Conservation (phyloP, 1,284 basidiomycete species). For the Cystobasidium sp. region DNA sequence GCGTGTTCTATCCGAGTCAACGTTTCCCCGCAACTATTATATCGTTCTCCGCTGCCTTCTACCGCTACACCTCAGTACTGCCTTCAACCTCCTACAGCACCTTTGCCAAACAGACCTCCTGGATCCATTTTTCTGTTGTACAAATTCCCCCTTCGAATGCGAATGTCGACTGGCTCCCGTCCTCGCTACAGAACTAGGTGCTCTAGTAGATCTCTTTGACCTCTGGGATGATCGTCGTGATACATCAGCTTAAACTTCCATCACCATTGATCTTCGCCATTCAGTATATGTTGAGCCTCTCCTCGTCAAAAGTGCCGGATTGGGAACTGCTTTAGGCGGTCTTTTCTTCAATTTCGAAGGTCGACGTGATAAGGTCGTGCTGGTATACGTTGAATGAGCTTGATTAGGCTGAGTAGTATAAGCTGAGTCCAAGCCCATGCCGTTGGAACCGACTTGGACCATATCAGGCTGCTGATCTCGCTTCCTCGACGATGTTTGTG, state of each 20-base stretch:
- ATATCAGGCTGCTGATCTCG: not conserved
- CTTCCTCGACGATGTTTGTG: not conserved
- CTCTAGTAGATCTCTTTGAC: slow-evolving; percentile 7
- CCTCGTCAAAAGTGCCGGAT: not conserved
- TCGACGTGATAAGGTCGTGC: not conserved
- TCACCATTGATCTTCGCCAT: slow-evolving; percentile 30
- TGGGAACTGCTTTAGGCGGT: slow-evolving; percentile 6
- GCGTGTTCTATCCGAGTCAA: too few species aligned
- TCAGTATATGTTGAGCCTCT: slow-evolving; percentile 23
- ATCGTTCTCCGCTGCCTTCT: too few species aligned
- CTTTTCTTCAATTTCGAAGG: slow-evolving; percentile 28
- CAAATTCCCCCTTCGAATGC: too few species aligned
- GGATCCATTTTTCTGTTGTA: too few species aligned
- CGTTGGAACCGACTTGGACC: too few species aligned
- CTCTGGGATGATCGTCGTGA: slow-evolving; percentile 22
- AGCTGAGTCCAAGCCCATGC: too few species aligned
- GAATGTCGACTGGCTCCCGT: not conserved
- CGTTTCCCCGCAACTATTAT: too few species aligned
- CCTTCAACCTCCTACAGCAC: too few species aligned
- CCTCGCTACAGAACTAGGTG: not conserved
- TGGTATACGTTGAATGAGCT: not conserved
- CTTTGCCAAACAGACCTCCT: too few species aligned
- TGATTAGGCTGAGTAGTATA: not conserved
- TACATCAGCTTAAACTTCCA: slow-evolving; percentile 29
- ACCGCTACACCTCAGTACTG: too few species aligned